phyloP scores from a whole-genome alignment of 208 protist species.

The Angomonas ambiguus region DNA sequence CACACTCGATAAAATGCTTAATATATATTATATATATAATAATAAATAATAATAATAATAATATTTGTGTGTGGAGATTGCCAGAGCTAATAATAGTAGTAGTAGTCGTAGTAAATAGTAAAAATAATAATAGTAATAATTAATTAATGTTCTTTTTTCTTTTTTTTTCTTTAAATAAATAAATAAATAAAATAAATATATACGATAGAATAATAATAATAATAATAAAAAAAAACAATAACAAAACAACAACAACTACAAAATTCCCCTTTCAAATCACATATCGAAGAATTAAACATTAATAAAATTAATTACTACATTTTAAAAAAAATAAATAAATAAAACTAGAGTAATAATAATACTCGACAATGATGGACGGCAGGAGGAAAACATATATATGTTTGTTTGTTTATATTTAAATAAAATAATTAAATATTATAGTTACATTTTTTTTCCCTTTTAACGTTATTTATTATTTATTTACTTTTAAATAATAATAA shows the following conservation, averaged over 20 bases:
- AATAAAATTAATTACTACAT: no score
- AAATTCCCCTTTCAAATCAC: no score
- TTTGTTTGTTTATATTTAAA: no score
- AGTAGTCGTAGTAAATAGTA: slow-evolving; percentile 13
- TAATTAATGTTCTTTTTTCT: neutral
- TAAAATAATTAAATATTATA: no score
- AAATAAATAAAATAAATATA: slow-evolving; percentile 2
- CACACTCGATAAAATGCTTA: neutral
- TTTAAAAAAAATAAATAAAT: neutral
- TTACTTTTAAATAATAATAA: neutral
- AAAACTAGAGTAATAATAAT: neutral
- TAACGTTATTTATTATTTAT: no score
- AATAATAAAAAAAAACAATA: slow-evolving; percentile 18
- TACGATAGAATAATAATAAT: slow-evolving; percentile 8
- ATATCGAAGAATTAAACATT: no score
- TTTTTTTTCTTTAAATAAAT: neutral
- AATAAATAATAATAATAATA: slow-evolving; percentile 10
- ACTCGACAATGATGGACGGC: neutral
- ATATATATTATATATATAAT: neutral
- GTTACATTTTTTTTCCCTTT: neutral
- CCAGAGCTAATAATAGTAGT: slow-evolving; percentile 9
- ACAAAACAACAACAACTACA: slow-evolving; percentile 10
- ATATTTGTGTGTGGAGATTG: neutral
- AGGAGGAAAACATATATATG: neutral
- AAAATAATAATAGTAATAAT: slow-evolving; percentile 6